A percentile compares a stretch with the other conserved stretches of the same genome.
Conservation (phyloP, 805 yeast genomes). For the Saturnispora saitoi region DNA sequence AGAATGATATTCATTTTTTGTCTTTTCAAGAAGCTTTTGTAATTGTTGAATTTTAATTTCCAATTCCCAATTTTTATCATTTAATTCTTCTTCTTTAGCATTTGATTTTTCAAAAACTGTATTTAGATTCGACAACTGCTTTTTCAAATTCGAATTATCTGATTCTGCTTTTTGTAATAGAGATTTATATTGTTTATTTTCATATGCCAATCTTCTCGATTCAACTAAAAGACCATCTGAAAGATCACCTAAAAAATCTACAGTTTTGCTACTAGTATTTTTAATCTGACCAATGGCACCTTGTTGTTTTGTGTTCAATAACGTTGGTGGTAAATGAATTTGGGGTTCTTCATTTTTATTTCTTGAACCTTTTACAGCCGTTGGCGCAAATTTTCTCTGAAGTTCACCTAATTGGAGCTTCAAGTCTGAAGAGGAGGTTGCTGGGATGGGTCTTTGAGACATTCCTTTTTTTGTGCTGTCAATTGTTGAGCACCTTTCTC, state of each 20-base stretch:
- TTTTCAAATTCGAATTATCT: slow-evolving; percentile 34
- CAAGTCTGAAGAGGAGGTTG: slow-evolving; percentile 27
- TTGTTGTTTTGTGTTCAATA: slow-evolving; percentile 5
- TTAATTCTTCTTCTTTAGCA: slow-evolving; percentile 39
- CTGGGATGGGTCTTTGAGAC: background rate
- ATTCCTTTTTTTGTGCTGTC: background rate
- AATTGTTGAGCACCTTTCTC: no score
- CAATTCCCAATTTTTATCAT: slow-evolving; percentile 64
- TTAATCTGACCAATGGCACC: background rate
- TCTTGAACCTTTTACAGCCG: slow-evolving; percentile 6
- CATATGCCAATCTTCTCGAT: slow-evolving; percentile 61
- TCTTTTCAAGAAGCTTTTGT: slow-evolving; percentile 35
- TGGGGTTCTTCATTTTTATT: slow-evolving; percentile 10
- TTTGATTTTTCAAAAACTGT: slow-evolving; percentile 27
- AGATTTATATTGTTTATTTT: slow-evolving; percentile 41
- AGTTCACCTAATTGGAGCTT: slow-evolving; percentile 36
- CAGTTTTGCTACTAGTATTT: slow-evolving; percentile 40
- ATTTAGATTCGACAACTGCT: slow-evolving; percentile 29
- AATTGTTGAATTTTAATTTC: slow-evolving; percentile 39
- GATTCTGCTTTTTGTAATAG: slow-evolving; percentile 34
- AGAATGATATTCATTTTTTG: slow-evolving; percentile 35
- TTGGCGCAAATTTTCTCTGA: slow-evolving; percentile 25
- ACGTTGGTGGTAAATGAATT: slow-evolving; percentile 18
- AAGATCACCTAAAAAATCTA: slow-evolving; percentile 63
- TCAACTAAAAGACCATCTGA: slow-evolving; percentile 64